Evolutionary conservation across 2,329 filamentous ascomycete species (phyloP), one percentile per base, ranked within the genome.

Genomic region (Eurotiales sp.): DNA sequence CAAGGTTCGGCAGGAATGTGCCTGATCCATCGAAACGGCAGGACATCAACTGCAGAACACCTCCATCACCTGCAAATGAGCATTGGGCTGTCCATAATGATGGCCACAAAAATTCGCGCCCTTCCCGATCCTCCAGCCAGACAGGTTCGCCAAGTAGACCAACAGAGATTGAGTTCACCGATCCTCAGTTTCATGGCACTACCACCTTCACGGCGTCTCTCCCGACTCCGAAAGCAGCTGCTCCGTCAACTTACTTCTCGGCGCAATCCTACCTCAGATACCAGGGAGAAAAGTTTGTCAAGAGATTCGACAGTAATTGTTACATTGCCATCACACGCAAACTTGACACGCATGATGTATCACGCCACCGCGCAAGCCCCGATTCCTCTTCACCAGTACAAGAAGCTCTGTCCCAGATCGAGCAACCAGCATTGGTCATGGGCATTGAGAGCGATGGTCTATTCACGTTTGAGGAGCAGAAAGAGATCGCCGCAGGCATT

Each of bases 251-350:
- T n/a, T 96, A 96, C 72, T 99, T 97, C 72, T 97, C 93, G 0
- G 93, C 93, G 0, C 93, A 99, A 69, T 96, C 91, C 0, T 99
- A 99, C 71, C 81, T 99, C 39, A 87, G 93, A 17, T 99, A 99
- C 71, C 93, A 99, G 72, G 92, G 90, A 51, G 82, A 86, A 61
- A 99, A 99, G 70, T 99, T 99, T 62, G 93, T 97, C 61, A 90
- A 88, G 69, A 87, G 93, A 8, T 99, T 97, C 69, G 93, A 99
- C 70, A 89, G 90, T 63, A 99, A 99, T 70, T 99, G 93, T 74
- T 99, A 99, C 74, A 97, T 99, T 60, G 91, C 93, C 59, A 96
- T 99, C 71, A 97, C 93, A 4, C 87, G 93, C 63, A 99, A 99
- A 72, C 82, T 99, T 14, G 93, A 99, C 67, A 97, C 93, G 0